Evolutionary conservation across 1,284 basidiomycete genomes (phyloP).

Genomic region (Trichosporon faecale): DNA sequence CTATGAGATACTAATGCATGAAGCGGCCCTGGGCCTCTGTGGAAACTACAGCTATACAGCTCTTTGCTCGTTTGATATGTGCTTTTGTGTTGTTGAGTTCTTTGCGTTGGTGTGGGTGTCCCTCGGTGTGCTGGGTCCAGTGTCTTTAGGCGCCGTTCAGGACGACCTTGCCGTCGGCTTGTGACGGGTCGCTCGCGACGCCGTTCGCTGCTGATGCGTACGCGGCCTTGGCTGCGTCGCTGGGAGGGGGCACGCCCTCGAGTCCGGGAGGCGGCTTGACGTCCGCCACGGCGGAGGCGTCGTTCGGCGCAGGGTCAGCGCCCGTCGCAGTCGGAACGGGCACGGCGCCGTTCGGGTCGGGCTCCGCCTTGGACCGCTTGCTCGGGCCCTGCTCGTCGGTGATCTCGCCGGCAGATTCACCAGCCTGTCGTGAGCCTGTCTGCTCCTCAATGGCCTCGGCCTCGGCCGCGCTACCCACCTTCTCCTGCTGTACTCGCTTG

Average conservation of each 20-base stretch:
- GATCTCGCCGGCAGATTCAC: constrained; percentile 17
- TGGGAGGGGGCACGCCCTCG: constrained; percentile 38
- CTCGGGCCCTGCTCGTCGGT: constrained; percentile 45
- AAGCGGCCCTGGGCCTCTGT: neutral
- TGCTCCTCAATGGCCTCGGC: neutral
- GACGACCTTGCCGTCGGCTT: constrained; percentile 11
- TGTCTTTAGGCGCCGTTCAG: constrained; percentile 15
- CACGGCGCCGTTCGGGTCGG: constrained; percentile 2
- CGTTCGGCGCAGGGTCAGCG: constrained; percentile 34
- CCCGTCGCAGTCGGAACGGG: constrained; percentile 27
- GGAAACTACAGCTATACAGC: constrained; percentile 15
- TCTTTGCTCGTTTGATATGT: constrained; percentile 1
- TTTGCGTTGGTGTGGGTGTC: neutral
- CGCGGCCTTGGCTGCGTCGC: constrained; percentile 36
- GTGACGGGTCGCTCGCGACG: constrained; percentile 30
- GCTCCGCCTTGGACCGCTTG: constrained; percentile 40
- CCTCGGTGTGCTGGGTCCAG: neutral
- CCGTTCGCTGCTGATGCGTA: constrained; percentile 47
- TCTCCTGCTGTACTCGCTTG: constrained; percentile 39
- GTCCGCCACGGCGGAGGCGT: constrained; percentile 20
- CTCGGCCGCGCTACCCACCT: constrained; percentile 26
- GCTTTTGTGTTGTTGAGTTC: neutral
- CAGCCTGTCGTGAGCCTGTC: constrained; percentile 10
- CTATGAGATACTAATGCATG: constrained; percentile 6
- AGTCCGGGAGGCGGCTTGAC: constrained; percentile 41